Base-by-base conservation (phyloP, 202 grass and related monocot genomes). In the Digitaria exilis region DNA sequence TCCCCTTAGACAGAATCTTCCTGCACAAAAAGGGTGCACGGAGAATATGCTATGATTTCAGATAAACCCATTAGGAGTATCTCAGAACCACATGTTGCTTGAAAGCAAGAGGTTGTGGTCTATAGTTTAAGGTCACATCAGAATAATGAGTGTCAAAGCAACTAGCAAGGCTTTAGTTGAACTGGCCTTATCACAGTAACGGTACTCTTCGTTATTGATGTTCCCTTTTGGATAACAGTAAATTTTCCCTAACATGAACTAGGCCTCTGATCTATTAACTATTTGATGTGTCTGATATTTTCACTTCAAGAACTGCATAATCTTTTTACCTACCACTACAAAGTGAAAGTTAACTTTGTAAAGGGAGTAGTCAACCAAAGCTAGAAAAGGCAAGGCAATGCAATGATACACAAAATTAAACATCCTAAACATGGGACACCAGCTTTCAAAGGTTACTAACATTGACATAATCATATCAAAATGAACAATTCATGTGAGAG, bases 91-190 rank as follows among this genome's bases (percentile, higher is more conserved):
- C 84, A 79, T 67, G 65, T 54, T 77, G 42, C 73, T 50, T 78
- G 59, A 73, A 83, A 90, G 84, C 79, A 74, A 78, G 15, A 79
- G 10, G 42, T 28, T 37, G 32, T 29, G 66, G n/a, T n/a, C n/a
- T n/a, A n/a, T n/a, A n/a, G 84, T 52, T 61, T 68, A 79, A 83
- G 41, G 84, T 86, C 88, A 78, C 83, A 51, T 86, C 78, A 79
- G 58, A 78, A 83, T 71, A 73, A 82, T 73, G 48, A 51, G 78
- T 68, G 51, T 37, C 14, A 34, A 67, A 61, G 65, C 73, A 86
- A 89, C 65, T 73, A 41, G 48, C 39, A 48, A 66, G 25, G 17
- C 78, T 57, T 77, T 76, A 71, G 71, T 21, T 49, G 16, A 81
- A 66, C 51, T 42, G 61, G 26, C 41, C 41, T n/a, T 69, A 63